A percentile compares a stretch with the other conserved stretches of the same genome.
Conservation (phyloP, 768 basidiomycete species). For the Zangia roseola region DNA sequence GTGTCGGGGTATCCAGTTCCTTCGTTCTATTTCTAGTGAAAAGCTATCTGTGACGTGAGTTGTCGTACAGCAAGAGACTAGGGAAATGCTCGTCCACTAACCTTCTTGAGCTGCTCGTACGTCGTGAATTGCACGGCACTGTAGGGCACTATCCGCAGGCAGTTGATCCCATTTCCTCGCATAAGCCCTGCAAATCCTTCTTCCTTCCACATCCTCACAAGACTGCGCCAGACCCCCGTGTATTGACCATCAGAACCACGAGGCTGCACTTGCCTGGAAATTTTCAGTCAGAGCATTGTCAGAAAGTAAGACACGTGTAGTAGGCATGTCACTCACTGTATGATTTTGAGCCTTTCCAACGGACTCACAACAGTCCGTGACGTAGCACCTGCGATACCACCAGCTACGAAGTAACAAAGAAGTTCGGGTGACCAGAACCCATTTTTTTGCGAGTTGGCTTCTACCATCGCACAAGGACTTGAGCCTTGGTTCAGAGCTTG, state of each 20-base stretch:
- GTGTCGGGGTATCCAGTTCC: conserved; percentile 84
- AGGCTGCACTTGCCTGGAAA: conserved; percentile 86
- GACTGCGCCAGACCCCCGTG: conserved; percentile 79
- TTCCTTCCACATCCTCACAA: conserved; percentile 85
- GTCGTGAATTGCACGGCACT: conserved; percentile 85
- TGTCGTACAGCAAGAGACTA: conserved; percentile 2
- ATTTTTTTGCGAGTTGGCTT: conserved; percentile 24
- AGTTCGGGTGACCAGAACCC: conserved; percentile 32
- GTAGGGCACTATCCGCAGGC: conserved; percentile 91
- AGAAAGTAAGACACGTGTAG: neutral
- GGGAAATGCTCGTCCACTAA: conserved; percentile 25
- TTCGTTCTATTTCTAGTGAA: conserved; percentile 68
- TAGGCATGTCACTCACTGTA: conserved; percentile 64
- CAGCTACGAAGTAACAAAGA: conserved; percentile 53
- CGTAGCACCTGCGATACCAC: conserved; percentile 57
- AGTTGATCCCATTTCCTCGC: conserved; percentile 93
- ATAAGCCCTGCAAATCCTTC: conserved; percentile 93
- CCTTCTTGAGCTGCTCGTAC: conserved; percentile 91
- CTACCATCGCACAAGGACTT: conserved; percentile 20
- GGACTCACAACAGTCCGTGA: conserved; percentile 92
- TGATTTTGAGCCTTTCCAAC: conserved; percentile 92
- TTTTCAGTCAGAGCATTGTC: conserved; percentile 5
- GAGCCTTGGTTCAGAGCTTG: conserved; percentile 3
- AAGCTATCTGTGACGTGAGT: conserved; percentile 47
- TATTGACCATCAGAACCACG: conserved; percentile 62